These are phyloP conservation scores for Mycosphaerelloides madeirae DNA, from an alignment of 2,329 filamentous ascomycete genomes.

Conservation along the genomic window DNA sequence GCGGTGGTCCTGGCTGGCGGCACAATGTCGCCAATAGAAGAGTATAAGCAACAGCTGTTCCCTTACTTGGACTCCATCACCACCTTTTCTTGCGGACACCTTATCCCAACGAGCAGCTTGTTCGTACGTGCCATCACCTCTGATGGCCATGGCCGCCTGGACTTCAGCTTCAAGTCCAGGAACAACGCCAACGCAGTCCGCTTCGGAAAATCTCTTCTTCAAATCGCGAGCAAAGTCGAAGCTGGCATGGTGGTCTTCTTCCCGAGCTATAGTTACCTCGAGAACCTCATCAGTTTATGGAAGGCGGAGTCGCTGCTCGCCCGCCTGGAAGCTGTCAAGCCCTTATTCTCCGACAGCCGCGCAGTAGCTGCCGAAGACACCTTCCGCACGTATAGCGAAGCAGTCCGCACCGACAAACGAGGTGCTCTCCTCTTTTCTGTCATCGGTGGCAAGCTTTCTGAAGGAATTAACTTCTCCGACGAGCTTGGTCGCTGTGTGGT, in stretches of 20 bases:
- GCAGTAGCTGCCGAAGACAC: constrained; percentile 60
- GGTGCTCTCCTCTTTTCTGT: constrained; percentile 85
- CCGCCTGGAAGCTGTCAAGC: constrained; percentile 17
- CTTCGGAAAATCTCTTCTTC: constrained; percentile 68
- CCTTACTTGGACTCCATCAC: constrained; percentile 66
- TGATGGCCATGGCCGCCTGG: constrained; percentile 55
- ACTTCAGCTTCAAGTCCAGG: constrained; percentile 82
- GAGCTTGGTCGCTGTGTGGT: constrained; percentile 80
- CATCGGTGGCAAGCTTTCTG: constrained; percentile 88
- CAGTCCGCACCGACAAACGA: constrained; percentile 50
- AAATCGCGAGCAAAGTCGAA: constrained; percentile 67
- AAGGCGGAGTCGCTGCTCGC: constrained; percentile 31
- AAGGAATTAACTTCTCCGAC: constrained; percentile 98
- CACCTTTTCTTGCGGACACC: constrained; percentile 88
- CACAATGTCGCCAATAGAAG: constrained; percentile 95
- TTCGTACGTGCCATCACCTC: constrained; percentile 66
- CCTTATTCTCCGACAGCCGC: constrained; percentile 55
- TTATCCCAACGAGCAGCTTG: constrained; percentile 78
- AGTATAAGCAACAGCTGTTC: constrained; percentile 83
- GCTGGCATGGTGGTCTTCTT: constrained; percentile 95
- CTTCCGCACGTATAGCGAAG: constrained; percentile 65
- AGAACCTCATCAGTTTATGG: constrained; percentile 56
- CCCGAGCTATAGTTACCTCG: constrained; percentile 86
- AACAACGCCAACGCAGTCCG: constrained; percentile 62
- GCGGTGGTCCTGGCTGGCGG: constrained; percentile 89